phyloP scores from a whole-genome alignment of 2,329 filamentous ascomycete genomes.

The Phaeosphaeria sp. region DNA sequence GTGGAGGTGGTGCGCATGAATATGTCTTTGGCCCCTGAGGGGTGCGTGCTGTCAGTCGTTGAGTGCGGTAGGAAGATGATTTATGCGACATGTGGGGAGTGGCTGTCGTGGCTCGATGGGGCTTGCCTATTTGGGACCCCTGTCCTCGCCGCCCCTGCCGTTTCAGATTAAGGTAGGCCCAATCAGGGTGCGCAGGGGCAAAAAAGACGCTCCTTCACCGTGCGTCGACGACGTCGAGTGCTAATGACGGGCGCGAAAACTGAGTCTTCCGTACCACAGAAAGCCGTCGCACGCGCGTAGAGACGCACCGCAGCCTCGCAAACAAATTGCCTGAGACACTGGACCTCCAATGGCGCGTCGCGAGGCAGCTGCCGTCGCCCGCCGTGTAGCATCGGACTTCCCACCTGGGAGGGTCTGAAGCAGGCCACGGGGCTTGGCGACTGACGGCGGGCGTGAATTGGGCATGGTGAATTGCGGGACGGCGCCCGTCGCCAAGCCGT shows the following conservation, averaged over 20 bases:
- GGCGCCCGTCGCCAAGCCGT: slow-evolving; percentile 37
- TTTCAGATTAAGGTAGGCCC: slow-evolving; percentile 24
- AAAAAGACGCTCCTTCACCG: slow-evolving; percentile 9
- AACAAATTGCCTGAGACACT: slow-evolving; percentile 18
- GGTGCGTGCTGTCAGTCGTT: slow-evolving; percentile 9
- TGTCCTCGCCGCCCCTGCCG: slow-evolving; percentile 15
- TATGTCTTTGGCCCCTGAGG: slow-evolving; percentile 16
- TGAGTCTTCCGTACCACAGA: neutral
- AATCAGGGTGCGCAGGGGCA: slow-evolving; percentile 17
- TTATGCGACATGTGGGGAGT: slow-evolving; percentile 24
- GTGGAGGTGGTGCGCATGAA: slow-evolving; percentile 4
- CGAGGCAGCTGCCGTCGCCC: slow-evolving; percentile 8
- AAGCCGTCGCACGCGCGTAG: neutral
- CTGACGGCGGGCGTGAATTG: slow-evolving; percentile 28
- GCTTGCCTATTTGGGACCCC: slow-evolving; percentile 16
- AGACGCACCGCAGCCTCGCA: neutral
- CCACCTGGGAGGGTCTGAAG: slow-evolving; percentile 19
- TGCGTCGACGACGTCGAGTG: slow-evolving; percentile 4
- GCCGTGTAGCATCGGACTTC: slow-evolving; percentile 5
- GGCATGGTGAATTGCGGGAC: slow-evolving; percentile 35
- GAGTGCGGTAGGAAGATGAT: slow-evolving; percentile 8
- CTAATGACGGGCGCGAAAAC: neutral
- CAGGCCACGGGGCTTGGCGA: slow-evolving; percentile 32
- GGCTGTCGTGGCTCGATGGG: slow-evolving; percentile 7
- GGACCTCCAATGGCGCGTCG: slow-evolving; percentile 22